Evolutionary conservation across 192 early-diverging fungal species (phyloP).

Genomic region (Paraglomus brasilianum): DNA sequence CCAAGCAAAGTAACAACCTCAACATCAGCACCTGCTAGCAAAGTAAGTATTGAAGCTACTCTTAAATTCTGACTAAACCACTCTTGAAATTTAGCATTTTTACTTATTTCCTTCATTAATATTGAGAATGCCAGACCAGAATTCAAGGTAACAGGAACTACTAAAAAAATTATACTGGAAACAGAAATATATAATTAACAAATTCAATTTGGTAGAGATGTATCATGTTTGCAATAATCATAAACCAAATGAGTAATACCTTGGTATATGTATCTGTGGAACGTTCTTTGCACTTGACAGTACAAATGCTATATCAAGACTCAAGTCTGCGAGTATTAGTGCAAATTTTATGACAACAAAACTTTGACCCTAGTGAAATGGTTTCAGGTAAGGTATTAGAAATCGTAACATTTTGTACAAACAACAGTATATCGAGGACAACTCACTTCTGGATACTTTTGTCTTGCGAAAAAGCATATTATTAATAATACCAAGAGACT

Average conservation of each 20-base stretch:
- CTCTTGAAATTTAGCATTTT: neutral
- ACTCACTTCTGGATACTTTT: too few species aligned
- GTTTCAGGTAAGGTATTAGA: too few species aligned
- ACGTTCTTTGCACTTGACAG: neutral
- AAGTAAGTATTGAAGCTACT: neutral
- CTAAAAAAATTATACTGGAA: neutral
- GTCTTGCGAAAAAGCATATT: too few species aligned
- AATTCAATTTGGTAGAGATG: neutral
- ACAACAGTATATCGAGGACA: too few species aligned
- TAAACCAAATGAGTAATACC: too few species aligned
- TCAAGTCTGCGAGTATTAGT: neutral
- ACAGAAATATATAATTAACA: neutral
- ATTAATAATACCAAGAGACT: too few species aligned
- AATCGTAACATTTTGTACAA: too few species aligned
- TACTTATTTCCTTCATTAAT: neutral
- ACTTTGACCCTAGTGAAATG: too few species aligned
- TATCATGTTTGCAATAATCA: too few species aligned
- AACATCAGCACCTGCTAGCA: conserved; percentile 8
- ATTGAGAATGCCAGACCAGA: neutral
- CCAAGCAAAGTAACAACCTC: neutral
- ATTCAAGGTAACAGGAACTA: neutral
- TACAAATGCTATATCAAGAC: neutral
- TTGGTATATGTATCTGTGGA: neutral
- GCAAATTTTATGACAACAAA: too few species aligned
- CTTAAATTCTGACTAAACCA: neutral